Conservation (phyloP, 768 basidiomycete genomes). For the Pleurotus eryngii region DNA sequence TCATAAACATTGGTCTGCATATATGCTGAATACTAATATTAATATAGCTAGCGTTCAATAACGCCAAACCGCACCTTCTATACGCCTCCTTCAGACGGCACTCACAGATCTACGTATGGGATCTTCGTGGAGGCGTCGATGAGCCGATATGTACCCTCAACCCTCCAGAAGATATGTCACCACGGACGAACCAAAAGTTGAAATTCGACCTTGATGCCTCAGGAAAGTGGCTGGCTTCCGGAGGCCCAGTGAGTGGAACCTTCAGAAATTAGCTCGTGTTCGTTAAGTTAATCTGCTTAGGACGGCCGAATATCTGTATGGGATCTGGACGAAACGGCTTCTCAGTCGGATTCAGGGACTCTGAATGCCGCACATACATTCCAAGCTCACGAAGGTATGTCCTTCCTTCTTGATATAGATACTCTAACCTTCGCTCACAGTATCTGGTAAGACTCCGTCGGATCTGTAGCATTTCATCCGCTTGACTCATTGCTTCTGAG, state of each 20-base stretch:
- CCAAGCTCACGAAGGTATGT: conserved; percentile 56
- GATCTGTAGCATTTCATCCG: conserved; percentile 74
- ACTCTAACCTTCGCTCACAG: neutral
- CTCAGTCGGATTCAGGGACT: conserved; percentile 13
- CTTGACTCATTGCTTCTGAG: conserved; percentile 54
- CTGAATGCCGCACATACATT: conserved; percentile 33
- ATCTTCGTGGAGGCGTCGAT: conserved; percentile 59
- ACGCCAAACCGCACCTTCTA: conserved; percentile 61
- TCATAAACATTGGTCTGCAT: neutral
- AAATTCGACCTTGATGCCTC: conserved; percentile 73
- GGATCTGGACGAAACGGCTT: conserved; percentile 32
- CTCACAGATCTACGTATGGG: conserved; percentile 71
- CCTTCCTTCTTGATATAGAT: too few relatives aligned
- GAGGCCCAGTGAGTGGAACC: conserved; percentile 56
- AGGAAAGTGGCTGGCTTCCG: conserved; percentile 62
- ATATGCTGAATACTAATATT: conserved; percentile 9
- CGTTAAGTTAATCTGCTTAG: conserved; percentile 29
- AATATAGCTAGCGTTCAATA: conserved; percentile 73
- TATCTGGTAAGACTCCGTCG: conserved; percentile 60
- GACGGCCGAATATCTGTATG: conserved; percentile 59
- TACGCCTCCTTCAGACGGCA: conserved; percentile 77
- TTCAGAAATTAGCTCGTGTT: neutral
- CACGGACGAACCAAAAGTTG: conserved; percentile 68
- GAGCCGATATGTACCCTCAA: conserved; percentile 37
- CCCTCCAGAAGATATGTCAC: conserved; percentile 9